These are phyloP conservation scores for Heritiera littoralis DNA, from an alignment of 345 rosid genomes.

Conservation along the genomic window DNA sequence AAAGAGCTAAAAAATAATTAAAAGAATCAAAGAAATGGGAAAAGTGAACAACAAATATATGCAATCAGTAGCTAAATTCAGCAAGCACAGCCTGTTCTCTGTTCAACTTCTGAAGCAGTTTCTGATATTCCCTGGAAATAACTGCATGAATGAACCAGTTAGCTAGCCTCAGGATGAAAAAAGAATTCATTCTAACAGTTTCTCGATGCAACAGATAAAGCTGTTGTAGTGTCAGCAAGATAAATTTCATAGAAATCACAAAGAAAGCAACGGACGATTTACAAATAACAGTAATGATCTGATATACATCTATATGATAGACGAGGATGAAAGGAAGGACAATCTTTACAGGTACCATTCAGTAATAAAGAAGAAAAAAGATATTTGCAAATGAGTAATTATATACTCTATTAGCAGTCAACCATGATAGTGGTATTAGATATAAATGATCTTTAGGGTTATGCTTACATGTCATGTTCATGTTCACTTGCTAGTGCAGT, in stretches of 20 bases:
- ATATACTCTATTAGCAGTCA: too few species aligned
- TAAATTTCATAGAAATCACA: neutral
- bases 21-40: constrained; percentile 3
- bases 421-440: too few species aligned
- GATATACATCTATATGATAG: neutral
- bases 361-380: too few species aligned
- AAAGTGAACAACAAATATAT: neutral
- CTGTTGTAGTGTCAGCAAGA: neutral
- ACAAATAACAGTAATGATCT: neutral
- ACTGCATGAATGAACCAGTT: constrained; percentile 37
- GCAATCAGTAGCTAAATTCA: constrained; percentile 27
- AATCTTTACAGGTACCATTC: too few species aligned
- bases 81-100: constrained; percentile 72
- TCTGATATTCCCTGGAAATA: constrained; percentile 57
- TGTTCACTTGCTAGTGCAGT: constrained; percentile 57
- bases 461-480: constrained; percentile 52
- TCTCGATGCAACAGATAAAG: neutral
- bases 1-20: neutral
- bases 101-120: constrained; percentile 61
- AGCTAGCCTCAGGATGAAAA: neutral
- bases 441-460: neutral
- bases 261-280: neutral
- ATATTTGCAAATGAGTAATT: too few species aligned
- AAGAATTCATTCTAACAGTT: neutral
- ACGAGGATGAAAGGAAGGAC: too few species aligned